Base-by-base conservation (phyloP, 148 eudicot species). In the Talinum fruticosum region DNA sequence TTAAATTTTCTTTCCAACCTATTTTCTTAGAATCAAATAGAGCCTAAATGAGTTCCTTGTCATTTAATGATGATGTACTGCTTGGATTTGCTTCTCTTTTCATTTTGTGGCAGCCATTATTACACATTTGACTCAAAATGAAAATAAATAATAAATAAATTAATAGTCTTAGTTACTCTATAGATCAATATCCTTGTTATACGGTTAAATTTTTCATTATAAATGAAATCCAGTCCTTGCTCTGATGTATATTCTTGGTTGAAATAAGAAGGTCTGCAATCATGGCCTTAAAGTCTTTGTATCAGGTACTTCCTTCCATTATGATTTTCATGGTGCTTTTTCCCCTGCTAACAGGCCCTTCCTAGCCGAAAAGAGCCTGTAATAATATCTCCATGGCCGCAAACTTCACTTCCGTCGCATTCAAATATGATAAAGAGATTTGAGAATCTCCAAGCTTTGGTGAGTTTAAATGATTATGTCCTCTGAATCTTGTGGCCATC, bases 401-500 rank as follows among this genome's bases (percentile, higher is more conserved):
- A 69, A 62, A 77, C 92, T 81, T 89, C 92, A 70, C 98, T 96
- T 85, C 99, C 98, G 36, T 87, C 87, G 23, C 44, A 85, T 74
- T 51, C 85, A 76, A 87, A 84, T 82, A 78, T 85, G 79, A 82
- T 91, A 41, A 96, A 87, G 86, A 83, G 89, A 83, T 96, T 93
- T 79, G 99, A 96, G 82, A 96, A 96, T 83, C 80, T 96, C 69
- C 98, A 96, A 80, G 95, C 93, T 76, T 78, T 96, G 93, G 99
- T 93, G 78, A 84, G 92, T 85, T 18, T 64, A 72, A 74, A 19
- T 41, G 15, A 38, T 38, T 12, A n/a, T 49, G 1, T 72, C 45
- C 66, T 51, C 28, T 34, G 13, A 34, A 1, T 51, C 18, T 29
- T 41, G 3, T 23, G 0, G 18, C 13, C 4, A 19, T 16, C 10